Percentiles rank a stretch among this genome's conserved stretches.
phyloP scores from a whole-genome alignment of 345 rosid species.

The Ricinus communis region DNA sequence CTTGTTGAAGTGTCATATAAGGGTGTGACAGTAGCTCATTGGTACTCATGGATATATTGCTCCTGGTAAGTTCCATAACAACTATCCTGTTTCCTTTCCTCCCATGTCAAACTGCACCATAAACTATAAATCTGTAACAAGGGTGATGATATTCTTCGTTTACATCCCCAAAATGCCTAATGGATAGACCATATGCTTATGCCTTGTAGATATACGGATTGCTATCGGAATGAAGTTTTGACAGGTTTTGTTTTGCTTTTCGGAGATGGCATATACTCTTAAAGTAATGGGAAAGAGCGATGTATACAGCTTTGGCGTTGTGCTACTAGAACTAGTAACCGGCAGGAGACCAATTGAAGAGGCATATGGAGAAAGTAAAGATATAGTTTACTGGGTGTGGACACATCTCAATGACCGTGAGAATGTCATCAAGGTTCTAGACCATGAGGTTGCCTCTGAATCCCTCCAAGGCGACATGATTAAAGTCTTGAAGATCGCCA shows the following conservation, averaged over 20 bases:
- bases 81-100: neutral
- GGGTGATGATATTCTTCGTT: too few relatives aligned
- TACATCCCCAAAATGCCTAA: too few relatives aligned
- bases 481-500: constrained; percentile 62
- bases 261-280: constrained; percentile 77
- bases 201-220: too few relatives aligned
- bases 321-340: constrained; percentile 64
- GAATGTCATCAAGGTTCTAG: constrained; percentile 55
- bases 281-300: constrained; percentile 77
- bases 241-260: constrained; percentile 16
- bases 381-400: constrained; percentile 68
- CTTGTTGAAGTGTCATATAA: constrained; percentile 44
- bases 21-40: constrained; percentile 52
- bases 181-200: too few relatives aligned
- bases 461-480: constrained; percentile 56
- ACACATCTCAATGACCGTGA: constrained; percentile 50
- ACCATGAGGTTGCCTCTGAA: constrained; percentile 38
- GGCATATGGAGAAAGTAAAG: constrained; percentile 73
- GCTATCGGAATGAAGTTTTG: too few relatives aligned
- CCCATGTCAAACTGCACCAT: too few relatives aligned
- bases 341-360: constrained; percentile 67
- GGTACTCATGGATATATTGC: constrained; percentile 95
- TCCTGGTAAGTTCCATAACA: constrained; percentile 64
- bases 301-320: constrained; percentile 85
- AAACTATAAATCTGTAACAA: too few relatives aligned